Percentiles rank a stretch among this genome's conserved stretches.
Conservation (phyloP, 345 rosid species). For the Cochlearia excelsa region DNA sequence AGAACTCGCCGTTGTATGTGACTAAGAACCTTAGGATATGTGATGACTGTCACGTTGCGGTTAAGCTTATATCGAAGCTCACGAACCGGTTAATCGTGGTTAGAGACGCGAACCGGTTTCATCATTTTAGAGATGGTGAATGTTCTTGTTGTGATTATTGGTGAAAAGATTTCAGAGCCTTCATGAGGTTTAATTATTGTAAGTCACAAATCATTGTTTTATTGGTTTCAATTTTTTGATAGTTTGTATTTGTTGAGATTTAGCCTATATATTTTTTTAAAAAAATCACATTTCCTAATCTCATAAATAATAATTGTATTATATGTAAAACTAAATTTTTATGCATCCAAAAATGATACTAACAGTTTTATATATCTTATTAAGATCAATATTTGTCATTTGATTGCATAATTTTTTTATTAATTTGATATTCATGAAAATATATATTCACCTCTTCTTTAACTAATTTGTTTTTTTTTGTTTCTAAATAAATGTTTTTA, state of each 20-base stretch:
- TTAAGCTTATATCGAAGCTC: constrained; percentile 61
- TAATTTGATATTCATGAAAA: too few relatives aligned
- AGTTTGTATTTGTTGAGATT: too few relatives aligned
- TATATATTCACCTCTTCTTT: neutral
- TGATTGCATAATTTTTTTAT: too few relatives aligned
- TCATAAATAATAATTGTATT: too few relatives aligned
- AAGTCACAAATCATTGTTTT: too few relatives aligned
- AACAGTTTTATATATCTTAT: too few relatives aligned
- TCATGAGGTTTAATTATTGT: too few relatives aligned
- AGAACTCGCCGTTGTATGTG: constrained; percentile 55
- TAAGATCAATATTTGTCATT: too few relatives aligned
- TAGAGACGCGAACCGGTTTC: constrained; percentile 80
- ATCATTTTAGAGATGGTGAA: constrained; percentile 59
- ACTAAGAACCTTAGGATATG: constrained; percentile 77
- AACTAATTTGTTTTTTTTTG: neutral
- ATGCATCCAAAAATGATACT: too few relatives aligned
- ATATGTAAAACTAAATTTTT: too few relatives aligned
- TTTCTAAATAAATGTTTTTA: neutral
- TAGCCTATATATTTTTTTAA: too few relatives aligned
- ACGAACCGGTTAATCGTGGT: constrained; percentile 56
- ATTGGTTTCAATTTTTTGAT: neutral
- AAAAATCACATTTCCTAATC: too few relatives aligned
- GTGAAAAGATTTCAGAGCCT: constrained; percentile 14
- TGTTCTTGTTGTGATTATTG: constrained; percentile 67
- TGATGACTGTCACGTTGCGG: constrained; percentile 85